phyloP scores from a whole-genome alignment of 345 rosid genomes.

The Euclidium syriacum region DNA sequence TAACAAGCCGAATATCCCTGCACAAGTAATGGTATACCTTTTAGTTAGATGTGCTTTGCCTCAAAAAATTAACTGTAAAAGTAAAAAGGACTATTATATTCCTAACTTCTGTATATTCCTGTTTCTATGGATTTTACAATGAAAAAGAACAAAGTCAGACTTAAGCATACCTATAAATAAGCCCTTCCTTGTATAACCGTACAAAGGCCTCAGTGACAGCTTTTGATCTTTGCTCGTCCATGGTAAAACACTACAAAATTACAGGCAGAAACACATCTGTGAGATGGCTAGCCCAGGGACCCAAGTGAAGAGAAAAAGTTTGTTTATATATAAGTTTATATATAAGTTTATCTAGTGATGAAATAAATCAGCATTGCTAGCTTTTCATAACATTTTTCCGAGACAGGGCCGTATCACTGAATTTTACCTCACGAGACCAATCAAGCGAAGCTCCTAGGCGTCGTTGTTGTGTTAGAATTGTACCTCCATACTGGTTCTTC shows the following conservation, averaged over 20 bases:
- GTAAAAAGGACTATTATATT: not conserved
- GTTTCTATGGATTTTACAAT: not conserved
- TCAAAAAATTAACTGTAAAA: not conserved
- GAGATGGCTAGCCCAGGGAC: not conserved
- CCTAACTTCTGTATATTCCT: not conserved
- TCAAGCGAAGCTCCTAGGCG: constrained; percentile 93
- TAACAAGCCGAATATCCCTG: constrained; percentile 82
- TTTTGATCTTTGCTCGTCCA: constrained; percentile 89
- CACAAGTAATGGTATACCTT: constrained; percentile 17
- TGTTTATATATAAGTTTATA: not conserved
- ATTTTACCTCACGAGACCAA: constrained; percentile 95
- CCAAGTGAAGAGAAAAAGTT: not conserved
- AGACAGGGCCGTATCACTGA: not conserved
- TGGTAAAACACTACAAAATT: constrained; percentile 68
- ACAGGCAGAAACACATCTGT: constrained; percentile 15
- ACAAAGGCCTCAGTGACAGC: constrained; percentile 89
- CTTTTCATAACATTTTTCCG: not conserved
- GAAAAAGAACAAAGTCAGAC: not conserved
- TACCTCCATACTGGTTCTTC: constrained; percentile 74
- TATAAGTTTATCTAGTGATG: not conserved
- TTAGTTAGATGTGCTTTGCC: not conserved
- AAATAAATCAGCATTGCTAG: not conserved
- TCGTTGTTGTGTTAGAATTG: constrained; percentile 63
- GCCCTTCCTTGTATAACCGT: constrained; percentile 64
- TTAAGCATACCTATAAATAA: constrained; percentile 68